phyloP scores from a whole-genome alignment of 23 red algal species.

The Gracilariopsis chorda region DNA sequence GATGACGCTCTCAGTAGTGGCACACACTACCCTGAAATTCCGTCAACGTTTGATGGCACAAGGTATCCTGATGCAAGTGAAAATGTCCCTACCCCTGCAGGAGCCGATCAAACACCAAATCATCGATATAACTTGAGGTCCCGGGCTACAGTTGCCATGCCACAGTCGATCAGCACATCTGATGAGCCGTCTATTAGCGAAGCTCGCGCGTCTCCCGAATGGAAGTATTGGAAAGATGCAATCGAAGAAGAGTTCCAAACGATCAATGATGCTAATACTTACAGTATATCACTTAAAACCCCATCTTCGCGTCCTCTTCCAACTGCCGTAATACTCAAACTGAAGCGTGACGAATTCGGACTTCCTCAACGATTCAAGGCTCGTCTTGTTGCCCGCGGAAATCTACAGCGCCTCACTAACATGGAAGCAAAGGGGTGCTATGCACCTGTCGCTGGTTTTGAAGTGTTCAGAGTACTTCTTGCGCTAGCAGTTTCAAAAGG shows the following conservation, averaged over 20 bases:
- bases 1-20: not conserved
- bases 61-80: too few species aligned
- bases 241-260: slow-evolving; percentile 34
- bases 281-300: not conserved
- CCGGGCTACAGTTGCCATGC: not conserved
- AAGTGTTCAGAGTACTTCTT: not conserved
- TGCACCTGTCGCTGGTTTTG: slow-evolving; percentile 22
- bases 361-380: slow-evolving; percentile 20
- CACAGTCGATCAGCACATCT: not conserved
- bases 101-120: too few species aligned
- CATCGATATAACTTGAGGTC: too few species aligned
- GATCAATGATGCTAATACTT: not conserved
- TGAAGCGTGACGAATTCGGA: slow-evolving; percentile 14
- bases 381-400: slow-evolving; percentile 24
- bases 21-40: not conserved
- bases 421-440: not conserved
- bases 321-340: slow-evolving; percentile 15
- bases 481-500: not conserved
- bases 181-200: slow-evolving; percentile 1
- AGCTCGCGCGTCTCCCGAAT: not conserved
- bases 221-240: not conserved
- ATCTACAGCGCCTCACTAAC: not conserved
- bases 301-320: not conserved
- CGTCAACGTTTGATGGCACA: not conserved
- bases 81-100: not conserved